Conservation (phyloP, 73 alveolate species). For the Tetrahymena thermophila region DNA sequence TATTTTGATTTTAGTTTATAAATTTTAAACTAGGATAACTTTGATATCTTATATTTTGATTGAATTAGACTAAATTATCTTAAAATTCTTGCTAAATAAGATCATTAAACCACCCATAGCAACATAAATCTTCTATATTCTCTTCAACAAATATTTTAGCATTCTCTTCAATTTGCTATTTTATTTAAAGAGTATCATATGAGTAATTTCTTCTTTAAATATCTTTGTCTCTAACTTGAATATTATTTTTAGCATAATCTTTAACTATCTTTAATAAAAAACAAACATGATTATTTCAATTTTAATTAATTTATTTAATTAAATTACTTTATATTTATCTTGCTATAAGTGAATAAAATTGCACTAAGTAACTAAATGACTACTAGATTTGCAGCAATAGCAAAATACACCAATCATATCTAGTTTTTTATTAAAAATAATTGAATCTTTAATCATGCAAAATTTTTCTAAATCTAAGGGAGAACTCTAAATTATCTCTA, state of each 20-base stretch:
- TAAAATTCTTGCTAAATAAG: background rate
- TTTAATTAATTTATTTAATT: too few species aligned
- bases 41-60: background rate
- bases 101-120: background rate
- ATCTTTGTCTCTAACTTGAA: background rate
- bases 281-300: background rate
- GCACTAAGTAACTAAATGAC: background rate
- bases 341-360: background rate
- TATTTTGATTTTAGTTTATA: background rate
- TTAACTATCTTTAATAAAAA: background rate
- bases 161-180: background rate
- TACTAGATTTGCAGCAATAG: background rate
- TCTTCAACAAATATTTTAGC: background rate
- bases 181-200: background rate
- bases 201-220: background rate
- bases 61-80: background rate
- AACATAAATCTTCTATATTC: background rate
- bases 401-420: background rate
- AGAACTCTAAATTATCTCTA: background rate
- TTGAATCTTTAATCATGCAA: background rate
- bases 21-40: background rate
- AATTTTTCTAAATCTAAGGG: background rate
- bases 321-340: background rate
- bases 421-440: background rate
- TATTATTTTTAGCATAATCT: background rate